Base-by-base conservation (phyloP, 1,284 basidiomycete species). In the Filobasidium uniguttulatum region DNA sequence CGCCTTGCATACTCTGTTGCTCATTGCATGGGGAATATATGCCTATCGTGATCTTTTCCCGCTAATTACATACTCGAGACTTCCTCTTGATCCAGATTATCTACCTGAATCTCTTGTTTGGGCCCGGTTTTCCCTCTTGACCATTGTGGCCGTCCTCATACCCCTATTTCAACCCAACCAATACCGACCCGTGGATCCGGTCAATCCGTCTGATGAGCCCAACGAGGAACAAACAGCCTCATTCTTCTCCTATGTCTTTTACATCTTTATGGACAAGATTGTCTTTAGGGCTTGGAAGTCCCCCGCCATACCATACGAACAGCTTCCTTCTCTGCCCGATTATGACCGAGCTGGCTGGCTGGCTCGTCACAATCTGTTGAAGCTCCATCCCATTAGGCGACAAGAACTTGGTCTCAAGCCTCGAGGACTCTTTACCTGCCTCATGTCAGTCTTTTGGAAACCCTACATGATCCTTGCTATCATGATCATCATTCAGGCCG, bases 141-240 rank as follows among this genome's bases (percentile, higher is more conserved):
- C 67, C 10, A 50, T 72, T 15, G 69, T 67, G 1, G 72, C 69
- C 0, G 59, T 74, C 1, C 50, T 73, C 19, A 60, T 78, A 12
- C 77, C 77, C 0, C 58, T 76, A 2, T 50, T 73, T 41, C 65
- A 69, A n/a, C 76, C 77, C 12, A 68, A 73, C 8, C 58, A 56
- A 23, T 55, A 45, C 34, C 44, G 44, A 34, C 15, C 37, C 3
- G 20, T 40, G 17, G 17, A 25, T 10, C 31, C 31, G 15, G 30
- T 43, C 35, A 22, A 46, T n/a, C 2, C 35, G 19, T 22, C 20
- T 15, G n/a, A 10, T 23, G 37, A 41, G 26, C 72, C 74, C 6
- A 80, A 77, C 62, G 77, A 79, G 3, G 81, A 83, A 58, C 81
- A 83, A 60, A 81, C 77, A 0, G 75, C 79, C 0, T 77, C 80